These are phyloP conservation scores for Diaporthe vexans DNA, from an alignment of 2,329 filamentous ascomycete genomes.

Conservation along the genomic window DNA sequence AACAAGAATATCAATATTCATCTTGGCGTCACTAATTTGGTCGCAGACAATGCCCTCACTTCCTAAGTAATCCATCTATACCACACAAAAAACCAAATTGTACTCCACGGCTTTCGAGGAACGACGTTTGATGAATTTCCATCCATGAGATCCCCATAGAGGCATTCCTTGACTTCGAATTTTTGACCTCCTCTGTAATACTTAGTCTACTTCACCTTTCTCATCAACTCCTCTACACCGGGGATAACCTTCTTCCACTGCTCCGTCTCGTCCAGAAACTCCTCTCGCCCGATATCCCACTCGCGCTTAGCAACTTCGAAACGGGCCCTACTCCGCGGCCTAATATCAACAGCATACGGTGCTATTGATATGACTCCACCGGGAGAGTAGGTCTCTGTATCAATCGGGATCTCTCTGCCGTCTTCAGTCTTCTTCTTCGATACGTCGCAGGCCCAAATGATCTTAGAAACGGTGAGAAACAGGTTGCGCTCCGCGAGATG, in stretches of 20 bases:
- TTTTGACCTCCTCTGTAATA: too few relatives aligned
- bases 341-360: neutral
- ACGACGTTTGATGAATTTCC: too few relatives aligned
- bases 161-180: too few relatives aligned
- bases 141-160: too few relatives aligned
- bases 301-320: neutral
- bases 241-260: neutral
- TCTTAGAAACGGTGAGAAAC: conserved; percentile 1
- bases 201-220: neutral
- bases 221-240: neutral
- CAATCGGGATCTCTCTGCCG: neutral
- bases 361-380: neutral
- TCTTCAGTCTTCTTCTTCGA: neutral
- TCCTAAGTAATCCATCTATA: too few relatives aligned
- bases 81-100: too few relatives aligned
- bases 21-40: too few relatives aligned
- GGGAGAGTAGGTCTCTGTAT: neutral
- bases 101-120: too few relatives aligned
- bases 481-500: conserved; percentile 7
- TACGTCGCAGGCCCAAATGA: neutral
- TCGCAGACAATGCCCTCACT: too few relatives aligned
- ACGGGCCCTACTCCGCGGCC: neutral
- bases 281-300: neutral
- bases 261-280: neutral
- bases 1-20: too few relatives aligned